These are phyloP conservation scores for Gloeophyllum trabeum DNA, from an alignment of 768 basidiomycete species.

Conservation along the genomic window DNA sequence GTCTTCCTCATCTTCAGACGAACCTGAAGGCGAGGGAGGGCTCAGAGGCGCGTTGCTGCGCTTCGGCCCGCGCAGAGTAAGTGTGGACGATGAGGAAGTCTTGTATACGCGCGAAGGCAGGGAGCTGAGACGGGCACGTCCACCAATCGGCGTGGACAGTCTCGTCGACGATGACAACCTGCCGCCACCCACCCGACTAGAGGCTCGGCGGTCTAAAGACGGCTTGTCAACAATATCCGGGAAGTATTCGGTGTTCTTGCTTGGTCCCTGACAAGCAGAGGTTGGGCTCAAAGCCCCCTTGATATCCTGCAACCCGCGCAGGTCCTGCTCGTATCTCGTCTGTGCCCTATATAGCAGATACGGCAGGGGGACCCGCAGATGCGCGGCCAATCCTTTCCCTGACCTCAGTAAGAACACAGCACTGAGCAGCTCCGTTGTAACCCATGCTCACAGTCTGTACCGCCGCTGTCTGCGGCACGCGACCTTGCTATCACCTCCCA, in stretches of 20 bases:
- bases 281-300: conserved; percentile 47
- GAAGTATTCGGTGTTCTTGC: conserved; percentile 10
- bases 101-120: conserved; percentile 35
- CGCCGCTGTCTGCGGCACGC: conserved; percentile 58
- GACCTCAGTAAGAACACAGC: too few species aligned
- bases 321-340: conserved; percentile 76
- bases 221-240: conserved; percentile 5
- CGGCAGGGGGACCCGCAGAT: conserved; percentile 72
- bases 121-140: conserved; percentile 64
- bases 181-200: conserved; percentile 10
- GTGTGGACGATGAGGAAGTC: conserved; percentile 54
- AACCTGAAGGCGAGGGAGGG: conserved; percentile 31
- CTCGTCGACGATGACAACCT: conserved; percentile 31
- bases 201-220: conserved; percentile 7
- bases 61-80: conserved; percentile 51
- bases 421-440: too few species aligned
- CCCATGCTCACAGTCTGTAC: conserved; percentile 77
- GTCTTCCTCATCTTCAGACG: conserved; percentile 37
- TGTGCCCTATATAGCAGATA: conserved; percentile 80
- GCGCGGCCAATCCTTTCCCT: conserved; percentile 81
- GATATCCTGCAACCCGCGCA: conserved; percentile 67
- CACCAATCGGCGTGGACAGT: conserved; percentile 43
- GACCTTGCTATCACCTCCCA: conserved; percentile 84
- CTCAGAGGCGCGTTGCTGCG: conserved; percentile 23
- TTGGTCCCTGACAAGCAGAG: neutral